Base-by-base conservation (phyloP, 768 basidiomycete genomes). In the Kwoniella bestiolae region DNA sequence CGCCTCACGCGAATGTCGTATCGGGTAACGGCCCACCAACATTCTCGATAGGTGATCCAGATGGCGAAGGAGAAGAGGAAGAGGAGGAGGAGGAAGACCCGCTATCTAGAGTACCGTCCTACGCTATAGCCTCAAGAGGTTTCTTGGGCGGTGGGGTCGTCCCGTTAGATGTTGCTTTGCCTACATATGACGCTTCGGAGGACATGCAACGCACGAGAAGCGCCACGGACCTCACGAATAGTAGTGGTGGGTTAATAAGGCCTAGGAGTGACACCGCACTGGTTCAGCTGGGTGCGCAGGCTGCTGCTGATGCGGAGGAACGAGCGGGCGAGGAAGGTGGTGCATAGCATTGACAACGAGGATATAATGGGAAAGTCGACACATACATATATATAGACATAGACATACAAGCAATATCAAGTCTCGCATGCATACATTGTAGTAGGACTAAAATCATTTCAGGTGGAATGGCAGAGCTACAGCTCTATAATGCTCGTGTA, bases 111-210 rank as follows among this genome's bases (percentile, higher is more conserved):
- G 84, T 96, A 18, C 95, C 95, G 1, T 87, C 91, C 70, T 98
- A 98, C 80, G 85, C 85, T 21, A 85, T 91, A 50, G 92, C 94
- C 2, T 87, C 89, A 66, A 84, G 90, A 14, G 94, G 93, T 5
- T 95, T 94, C 81, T 85, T 94, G 28, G 94, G 94, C 6, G 86
- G 86, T 3, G 93, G 94, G 5, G 89, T 94, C n/a, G 88, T 90
- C 9, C 93, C 95, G 16, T 89, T 90, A 72, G 84, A 89, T 83
- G 84, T 83, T 28, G 92, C 90, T 5, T 76, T 95, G 70, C 94
- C 94, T 51, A 90, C 88, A 41, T 98, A 98, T 71, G 92, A 91
- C 70, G 92, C 92, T 76, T 86, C 86, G 11, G 82, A 83, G 65
- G 29, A 26, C 29, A 61, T 75, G 38, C 70, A 70, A 32, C 52